These are phyloP conservation scores for Salix dunnii DNA, from an alignment of 345 rosid species.

Conservation along the genomic window DNA sequence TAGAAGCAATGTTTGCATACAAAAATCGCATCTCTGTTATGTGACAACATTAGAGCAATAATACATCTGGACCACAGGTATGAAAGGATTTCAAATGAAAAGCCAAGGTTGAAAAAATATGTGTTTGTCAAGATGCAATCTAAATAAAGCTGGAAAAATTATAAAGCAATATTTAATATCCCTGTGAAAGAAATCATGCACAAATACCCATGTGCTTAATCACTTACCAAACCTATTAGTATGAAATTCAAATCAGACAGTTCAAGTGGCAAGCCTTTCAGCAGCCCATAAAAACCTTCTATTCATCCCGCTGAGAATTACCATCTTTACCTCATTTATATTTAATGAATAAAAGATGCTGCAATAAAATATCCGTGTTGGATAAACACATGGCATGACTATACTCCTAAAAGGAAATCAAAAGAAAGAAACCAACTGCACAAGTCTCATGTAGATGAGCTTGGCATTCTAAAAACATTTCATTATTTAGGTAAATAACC, in stretches of 20 bases:
- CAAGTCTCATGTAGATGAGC: background rate
- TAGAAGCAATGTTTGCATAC: conserved; percentile 9
- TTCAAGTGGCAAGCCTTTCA: background rate
- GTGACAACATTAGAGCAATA: conserved; percentile 2
- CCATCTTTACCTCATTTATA: background rate
- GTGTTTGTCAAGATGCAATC: background rate
- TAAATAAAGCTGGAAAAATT: conserved; percentile 2
- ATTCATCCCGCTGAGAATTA: background rate
- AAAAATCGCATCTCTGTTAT: conserved; percentile 10
- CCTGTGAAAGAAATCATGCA: background rate
- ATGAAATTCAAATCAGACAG: background rate
- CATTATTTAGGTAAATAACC: background rate
- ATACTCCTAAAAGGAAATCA: background rate
- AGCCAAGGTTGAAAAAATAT: background rate
- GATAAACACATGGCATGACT: too few relatives aligned
- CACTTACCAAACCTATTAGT: background rate
- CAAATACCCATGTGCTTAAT: background rate
- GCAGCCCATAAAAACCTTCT: background rate
- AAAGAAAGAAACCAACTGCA: background rate
- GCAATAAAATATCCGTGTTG: background rate
- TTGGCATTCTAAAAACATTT: background rate
- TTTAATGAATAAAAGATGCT: background rate
- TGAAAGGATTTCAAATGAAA: background rate
- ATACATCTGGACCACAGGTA: background rate
- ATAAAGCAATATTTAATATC: background rate